A percentile compares a stretch with the other conserved stretches of the same genome.
Evolutionary conservation across 352 stramenopile species (phyloP).

Genomic region (Plasmopara muralis): DNA sequence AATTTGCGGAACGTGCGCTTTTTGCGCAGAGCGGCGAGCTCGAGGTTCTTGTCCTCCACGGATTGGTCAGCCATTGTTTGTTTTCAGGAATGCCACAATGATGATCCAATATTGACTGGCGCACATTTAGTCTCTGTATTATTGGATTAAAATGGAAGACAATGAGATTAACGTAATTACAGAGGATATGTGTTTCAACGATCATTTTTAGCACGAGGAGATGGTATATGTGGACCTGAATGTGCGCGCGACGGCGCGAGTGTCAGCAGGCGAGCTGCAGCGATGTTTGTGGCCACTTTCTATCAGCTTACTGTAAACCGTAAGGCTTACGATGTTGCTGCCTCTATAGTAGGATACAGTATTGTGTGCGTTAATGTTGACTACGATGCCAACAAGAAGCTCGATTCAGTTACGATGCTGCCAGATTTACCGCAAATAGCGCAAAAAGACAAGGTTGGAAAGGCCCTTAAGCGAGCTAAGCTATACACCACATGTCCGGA

Average conservation of each 20-base stretch:
- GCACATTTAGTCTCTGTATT: neutral
- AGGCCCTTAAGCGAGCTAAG: constrained; percentile 59
- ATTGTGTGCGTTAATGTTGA: constrained; percentile 59
- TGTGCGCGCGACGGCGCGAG: constrained; percentile 40
- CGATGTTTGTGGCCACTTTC: constrained; percentile 32
- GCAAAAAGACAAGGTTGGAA: constrained; percentile 29
- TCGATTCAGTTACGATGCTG: constrained; percentile 36
- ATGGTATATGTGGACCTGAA: constrained; percentile 67
- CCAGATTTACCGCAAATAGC: constrained; percentile 27
- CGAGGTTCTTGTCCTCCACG: constrained; percentile 62
- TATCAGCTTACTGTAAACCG: neutral
- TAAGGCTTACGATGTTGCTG: constrained; percentile 1
- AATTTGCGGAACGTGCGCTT: constrained; percentile 99
- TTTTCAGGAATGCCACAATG: constrained; percentile 37
- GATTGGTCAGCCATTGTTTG: constrained; percentile 41
- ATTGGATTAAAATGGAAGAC: constrained; percentile 6
- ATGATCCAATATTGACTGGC: constrained; percentile 16
- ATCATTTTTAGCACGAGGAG: neutral
- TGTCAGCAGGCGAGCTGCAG: constrained; percentile 53
- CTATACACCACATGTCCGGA: constrained; percentile 38
- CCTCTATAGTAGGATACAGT: constrained; percentile 53
- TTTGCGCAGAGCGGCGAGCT: constrained; percentile 96
- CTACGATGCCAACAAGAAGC: constrained; percentile 41
- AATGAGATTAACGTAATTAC: neutral
- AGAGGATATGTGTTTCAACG: too few species aligned